Conservation (phyloP, 108 stramenopile species). For the Cyclotella atomus region DNA sequence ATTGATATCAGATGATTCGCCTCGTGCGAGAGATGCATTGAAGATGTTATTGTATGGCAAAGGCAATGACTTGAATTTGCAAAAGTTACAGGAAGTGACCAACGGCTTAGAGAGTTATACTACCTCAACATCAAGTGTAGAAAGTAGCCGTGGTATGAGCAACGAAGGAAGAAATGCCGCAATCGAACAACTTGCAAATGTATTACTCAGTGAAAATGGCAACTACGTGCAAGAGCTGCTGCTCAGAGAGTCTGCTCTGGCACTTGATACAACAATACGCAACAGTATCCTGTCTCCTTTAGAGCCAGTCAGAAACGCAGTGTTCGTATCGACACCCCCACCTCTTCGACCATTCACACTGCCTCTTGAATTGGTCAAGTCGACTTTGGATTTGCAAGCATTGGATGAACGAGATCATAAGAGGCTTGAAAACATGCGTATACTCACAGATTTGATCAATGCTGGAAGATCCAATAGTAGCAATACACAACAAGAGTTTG, state of each 20-base stretch:
- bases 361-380: slow-evolving; percentile 28
- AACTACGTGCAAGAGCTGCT: slow-evolving; percentile 58
- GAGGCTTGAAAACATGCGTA: slow-evolving; percentile 34
- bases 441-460: slow-evolving; percentile 39
- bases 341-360: slow-evolving; percentile 10
- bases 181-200: slow-evolving; percentile 45
- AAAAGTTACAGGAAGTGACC: slow-evolving; percentile 55
- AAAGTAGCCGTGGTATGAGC: slow-evolving; percentile 26
- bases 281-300: slow-evolving; percentile 32
- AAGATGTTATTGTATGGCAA: slow-evolving; percentile 60
- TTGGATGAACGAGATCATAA: slow-evolving; percentile 19
- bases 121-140: slow-evolving; percentile 44
- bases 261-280: slow-evolving; percentile 50
- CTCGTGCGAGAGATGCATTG: slow-evolving; percentile 59
- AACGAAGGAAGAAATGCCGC: slow-evolving; percentile 44
- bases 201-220: slow-evolving; percentile 43
- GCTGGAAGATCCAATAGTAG: slow-evolving; percentile 17
- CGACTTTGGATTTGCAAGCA: slow-evolving; percentile 25
- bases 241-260: slow-evolving; percentile 44
- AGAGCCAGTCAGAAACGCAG: slow-evolving; percentile 27
- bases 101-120: slow-evolving; percentile 68
- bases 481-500: too few relatives aligned
- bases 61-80: slow-evolving; percentile 42
- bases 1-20: slow-evolving; percentile 61
- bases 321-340: background rate